A percentile compares a stretch with the other conserved stretches of the same genome.
phyloP scores from a whole-genome alignment of 208 protist genomes.

The Trypanosoma rangeli region DNA sequence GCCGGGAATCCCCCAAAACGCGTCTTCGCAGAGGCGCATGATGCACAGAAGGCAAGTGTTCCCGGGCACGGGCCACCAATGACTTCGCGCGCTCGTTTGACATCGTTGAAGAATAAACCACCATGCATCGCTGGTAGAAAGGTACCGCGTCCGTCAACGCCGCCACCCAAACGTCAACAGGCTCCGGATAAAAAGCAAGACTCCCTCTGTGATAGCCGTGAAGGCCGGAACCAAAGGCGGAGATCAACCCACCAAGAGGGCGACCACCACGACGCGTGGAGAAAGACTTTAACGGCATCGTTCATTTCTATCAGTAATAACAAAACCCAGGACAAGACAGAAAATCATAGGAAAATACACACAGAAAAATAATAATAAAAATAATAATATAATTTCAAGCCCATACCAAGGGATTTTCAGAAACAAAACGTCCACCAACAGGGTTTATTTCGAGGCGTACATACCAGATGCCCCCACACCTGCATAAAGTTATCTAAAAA shows the following conservation, averaged over 20 bases:
- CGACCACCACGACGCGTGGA: neutral
- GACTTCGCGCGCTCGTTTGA: constrained; percentile 22
- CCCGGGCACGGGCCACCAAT: constrained; percentile 40
- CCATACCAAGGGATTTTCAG: neutral
- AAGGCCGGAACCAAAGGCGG: constrained; percentile 45
- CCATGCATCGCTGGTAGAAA: constrained; percentile 67
- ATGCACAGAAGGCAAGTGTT: constrained; percentile 52
- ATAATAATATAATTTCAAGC: neutral
- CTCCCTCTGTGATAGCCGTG: constrained; percentile 49
- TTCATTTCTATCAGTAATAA: constrained; percentile 10
- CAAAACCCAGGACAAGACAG: neutral
- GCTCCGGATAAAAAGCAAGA: constrained; percentile 53
- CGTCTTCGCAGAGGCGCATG: constrained; percentile 31
- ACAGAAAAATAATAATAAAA: constrained; percentile 9
- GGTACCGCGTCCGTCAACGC: constrained; percentile 68
- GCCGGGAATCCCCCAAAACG: neutral
- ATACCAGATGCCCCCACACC: neutral
- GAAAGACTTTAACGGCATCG: neutral
- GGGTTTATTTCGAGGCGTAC: neutral
- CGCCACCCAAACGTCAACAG: constrained; percentile 73
- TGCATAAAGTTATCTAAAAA: neutral
- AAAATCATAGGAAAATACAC: constrained; percentile 5
- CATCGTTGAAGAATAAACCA: constrained; percentile 57
- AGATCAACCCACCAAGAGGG: constrained; percentile 20
- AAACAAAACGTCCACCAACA: constrained; percentile 5